Base-by-base conservation (phyloP, 2,329 filamentous ascomycete species). In the Talaromyces marneffei region DNA sequence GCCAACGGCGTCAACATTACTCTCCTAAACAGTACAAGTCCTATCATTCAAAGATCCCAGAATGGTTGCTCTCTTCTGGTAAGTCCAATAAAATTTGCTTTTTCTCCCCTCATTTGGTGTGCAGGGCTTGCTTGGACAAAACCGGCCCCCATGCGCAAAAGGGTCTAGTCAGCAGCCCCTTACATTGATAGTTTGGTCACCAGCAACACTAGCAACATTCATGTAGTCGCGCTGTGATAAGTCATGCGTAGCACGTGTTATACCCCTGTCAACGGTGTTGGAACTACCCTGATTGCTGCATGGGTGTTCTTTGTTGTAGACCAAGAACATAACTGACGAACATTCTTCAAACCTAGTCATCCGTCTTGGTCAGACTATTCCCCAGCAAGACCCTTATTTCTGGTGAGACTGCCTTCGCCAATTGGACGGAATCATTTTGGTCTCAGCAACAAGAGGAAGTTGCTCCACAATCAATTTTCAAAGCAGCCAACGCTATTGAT, bases 361-460 rank as follows among this genome's bases (percentile, higher is more conserved):
- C 50, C 40, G 54, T 63, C 23, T 62, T 60, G 25, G 54, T 57
- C 29, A 23, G 7, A 20, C 18, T 62, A 14, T 62, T 62, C 40
- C 63, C 63, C 12, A 60, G 37, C 25, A 56, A 63, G 23, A 63
- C 66, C 23, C 42, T 66, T 20, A 62, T 56, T 7, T 42, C 53
- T 23, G 60, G 61, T 12, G 48, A 56, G 33, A 50, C 56, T 7
- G 4, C 48, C 8, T 69, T 67, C 39, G 46, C 61, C 57, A 64
- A 62, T 25, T 63, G 62, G 62, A 60, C 57, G 3, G 50, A 37
- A 1, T 53, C 57, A 25, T 76, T 73, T 61, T 77, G 74, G 74
- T 73, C 74, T 1, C 64, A 68, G 18, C 74, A 77, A 63, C 75
- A 77, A 65, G 69, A 64, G 20, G 66, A 69, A 39, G 69, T 72